A percentile compares a stretch with the other conserved stretches of the same genome.
Evolutionary conservation across 1,139 yeast species (phyloP).

Genomic region (Saccharomyces uvarum): DNA sequence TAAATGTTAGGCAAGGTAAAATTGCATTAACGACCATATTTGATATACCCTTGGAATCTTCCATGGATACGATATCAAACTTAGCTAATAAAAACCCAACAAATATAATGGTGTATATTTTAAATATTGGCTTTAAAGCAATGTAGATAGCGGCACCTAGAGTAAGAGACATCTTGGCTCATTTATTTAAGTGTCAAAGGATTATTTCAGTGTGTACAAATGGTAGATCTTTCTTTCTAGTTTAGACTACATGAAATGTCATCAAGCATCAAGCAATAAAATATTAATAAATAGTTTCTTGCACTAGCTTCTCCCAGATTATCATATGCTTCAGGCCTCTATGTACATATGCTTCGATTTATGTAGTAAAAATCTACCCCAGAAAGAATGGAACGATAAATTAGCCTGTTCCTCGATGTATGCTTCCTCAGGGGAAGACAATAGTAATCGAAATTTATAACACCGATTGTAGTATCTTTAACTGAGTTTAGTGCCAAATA

Average conservation of each 20-base stretch:
- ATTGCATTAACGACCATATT: slow-evolving; percentile 64
- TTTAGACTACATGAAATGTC: background rate
- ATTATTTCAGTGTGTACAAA: background rate
- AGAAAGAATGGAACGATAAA: background rate
- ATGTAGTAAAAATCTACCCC: background rate
- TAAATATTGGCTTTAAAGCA: slow-evolving; percentile 79
- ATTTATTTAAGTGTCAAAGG: background rate
- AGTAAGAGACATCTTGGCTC: slow-evolving; percentile 25
- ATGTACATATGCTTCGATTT: background rate
- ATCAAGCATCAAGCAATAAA: background rate
- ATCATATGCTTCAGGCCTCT: background rate
- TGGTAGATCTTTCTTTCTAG: background rate
- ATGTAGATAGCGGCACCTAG: slow-evolving; percentile 70
- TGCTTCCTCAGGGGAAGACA: background rate
- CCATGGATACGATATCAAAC: slow-evolving; percentile 59
- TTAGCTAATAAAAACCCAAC: slow-evolving; percentile 64
- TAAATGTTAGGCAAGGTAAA: slow-evolving; percentile 72
- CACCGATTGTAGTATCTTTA: background rate
- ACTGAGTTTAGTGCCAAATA: background rate
- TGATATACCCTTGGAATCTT: slow-evolving; percentile 67
- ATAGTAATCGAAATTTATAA: background rate
- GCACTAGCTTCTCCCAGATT: background rate
- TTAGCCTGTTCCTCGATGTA: background rate
- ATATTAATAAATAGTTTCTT: background rate
- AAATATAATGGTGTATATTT: slow-evolving; percentile 68